Evolutionary conservation across 2,329 filamentous ascomycete genomes (phyloP), one percentile per base, ranked within the genome.

Genomic region (Dactylellina haptotyla): DNA sequence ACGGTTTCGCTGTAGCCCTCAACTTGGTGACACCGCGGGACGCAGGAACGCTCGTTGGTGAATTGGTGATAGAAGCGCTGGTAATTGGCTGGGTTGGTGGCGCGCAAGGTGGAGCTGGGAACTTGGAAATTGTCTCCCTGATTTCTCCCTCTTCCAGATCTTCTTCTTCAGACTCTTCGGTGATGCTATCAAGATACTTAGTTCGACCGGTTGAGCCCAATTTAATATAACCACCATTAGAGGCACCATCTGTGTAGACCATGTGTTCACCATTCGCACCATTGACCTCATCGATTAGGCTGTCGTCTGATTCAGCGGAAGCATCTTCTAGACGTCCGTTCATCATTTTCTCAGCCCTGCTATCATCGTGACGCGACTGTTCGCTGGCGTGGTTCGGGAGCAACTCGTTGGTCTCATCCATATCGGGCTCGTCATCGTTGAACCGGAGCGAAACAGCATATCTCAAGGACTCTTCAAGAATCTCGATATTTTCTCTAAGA

Each of bases 161-260:
- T 34, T 73, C 69, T 18, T 73, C 69, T 48, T 73, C 69, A 14
- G 69, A 61, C 30, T 73, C 69, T 57, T 73, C 69, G 26, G 66
- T 73, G 25, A 73, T 73, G 32, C 69, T 73, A 37, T 73, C 69
- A 25, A 73, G 69, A 39, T 66, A 66, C 16, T 37, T 50, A 43
- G 61, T 45, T 32, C 69, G 61, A 23, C 53, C 30, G 51, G 30
- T 18, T 18, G 54, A 53, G 23, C 61, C 61, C 16, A 48, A 18
- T 43, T 32, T 20, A 34, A 61, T 20, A 32, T 65, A 65, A 48
- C 61, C 46, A 23, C 69, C 48, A 25, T 53, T 59, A 53, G 67
- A 72, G 50, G 69, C 56, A 14, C 69, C 69, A 56, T 73, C 69
- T 9, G 69, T 73, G 39, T 54, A 66, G 16, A 73, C 28, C 30